A percentile compares a stretch with the other conserved stretches of the same genome.
phyloP scores from a whole-genome alignment of 2,329 filamentous ascomycete species.

The Stagonosporopsis rhizophila region DNA sequence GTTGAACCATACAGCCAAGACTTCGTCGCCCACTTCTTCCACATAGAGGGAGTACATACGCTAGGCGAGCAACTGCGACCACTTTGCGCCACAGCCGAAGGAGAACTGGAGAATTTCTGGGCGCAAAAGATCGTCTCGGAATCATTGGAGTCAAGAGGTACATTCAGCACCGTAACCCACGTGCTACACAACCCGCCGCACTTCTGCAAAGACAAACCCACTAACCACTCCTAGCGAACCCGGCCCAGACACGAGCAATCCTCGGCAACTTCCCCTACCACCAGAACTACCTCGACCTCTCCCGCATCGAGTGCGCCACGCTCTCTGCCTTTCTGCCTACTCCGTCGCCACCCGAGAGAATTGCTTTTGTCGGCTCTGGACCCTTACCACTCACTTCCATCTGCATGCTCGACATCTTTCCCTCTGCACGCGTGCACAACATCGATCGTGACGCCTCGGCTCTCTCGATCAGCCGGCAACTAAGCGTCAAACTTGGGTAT shows the following conservation, averaged over 20 bases:
- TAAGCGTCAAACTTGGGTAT: conserved; percentile 47
- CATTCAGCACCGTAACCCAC: not conserved
- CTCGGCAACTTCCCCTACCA: conserved; percentile 58
- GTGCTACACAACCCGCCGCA: too few relatives aligned
- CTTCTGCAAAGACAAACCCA: too few relatives aligned
- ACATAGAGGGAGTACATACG: conserved; percentile 36
- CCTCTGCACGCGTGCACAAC: conserved; percentile 47
- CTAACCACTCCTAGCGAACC: not conserved
- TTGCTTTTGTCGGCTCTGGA: conserved; percentile 61
- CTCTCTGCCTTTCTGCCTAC: conserved; percentile 46
- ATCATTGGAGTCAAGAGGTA: conserved; percentile 6
- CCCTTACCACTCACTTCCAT: conserved; percentile 59
- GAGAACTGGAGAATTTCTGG: conserved; percentile 56
- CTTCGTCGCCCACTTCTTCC: conserved; percentile 37
- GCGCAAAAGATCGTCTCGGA: conserved; percentile 43
- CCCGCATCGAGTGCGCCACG: conserved; percentile 55
- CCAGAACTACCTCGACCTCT: conserved; percentile 58
- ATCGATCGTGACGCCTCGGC: conserved; percentile 52
- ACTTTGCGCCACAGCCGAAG: conserved; percentile 56
- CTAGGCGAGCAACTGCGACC: conserved; percentile 51
- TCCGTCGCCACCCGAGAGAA: conserved; percentile 31
- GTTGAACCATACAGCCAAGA: conserved; percentile 33
- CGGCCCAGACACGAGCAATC: conserved; percentile 12
- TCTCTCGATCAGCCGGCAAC: conserved; percentile 38
- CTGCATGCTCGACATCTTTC: conserved; percentile 51